Evolutionary conservation across 164 flowering plant species (phyloP), one percentile per base, ranked within the genome.

Genomic region (Liquidambar formosana): DNA sequence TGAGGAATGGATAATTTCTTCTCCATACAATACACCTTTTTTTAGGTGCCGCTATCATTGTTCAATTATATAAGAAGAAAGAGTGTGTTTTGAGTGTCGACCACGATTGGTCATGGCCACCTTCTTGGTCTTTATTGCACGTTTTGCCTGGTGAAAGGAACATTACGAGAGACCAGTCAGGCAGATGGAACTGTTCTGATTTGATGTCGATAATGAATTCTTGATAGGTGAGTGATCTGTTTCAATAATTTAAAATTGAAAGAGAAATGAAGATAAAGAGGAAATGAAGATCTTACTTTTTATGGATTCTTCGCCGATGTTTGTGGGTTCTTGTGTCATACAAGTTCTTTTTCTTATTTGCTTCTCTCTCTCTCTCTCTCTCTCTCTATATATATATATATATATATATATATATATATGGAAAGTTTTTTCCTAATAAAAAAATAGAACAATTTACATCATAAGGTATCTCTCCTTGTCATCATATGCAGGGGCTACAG

Each of bases 201-300:
- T 74, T 77, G 70, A 74, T 78, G 45, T 61, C 61, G 73, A 78
- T 53, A 33, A 63, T 51, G 66, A 65, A 63, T 67, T n/a, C 63
- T 62, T 49, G 15, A 16, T 51, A 25, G 38, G 13, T 19, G n/a
- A 23, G 1, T 27, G 57, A 59, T 65, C 38, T 58, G 21, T 25
- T 58, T 51, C 14, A 63, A 63, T 19, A 44, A 45, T 52, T 8
- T 1, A 53, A 53, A 56, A 23, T 9, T 21, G 4, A 6, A 56
- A 54, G 19, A 19, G 19, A 18, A 8, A 57, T 16, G 26, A 26
- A 11, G 26, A 26, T 23, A 22, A 57, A 11, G 10, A 56, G 26
- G 4, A 57, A 57, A 57, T 0, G 18, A 6, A 57, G 16, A 22
- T 57, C 27, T 57, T 54, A 23, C 23, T 21, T 57, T 57, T 26